Evolutionary conservation across 257 asterid genomes (phyloP).

Genomic region (Phtheirospermum japonicum): DNA sequence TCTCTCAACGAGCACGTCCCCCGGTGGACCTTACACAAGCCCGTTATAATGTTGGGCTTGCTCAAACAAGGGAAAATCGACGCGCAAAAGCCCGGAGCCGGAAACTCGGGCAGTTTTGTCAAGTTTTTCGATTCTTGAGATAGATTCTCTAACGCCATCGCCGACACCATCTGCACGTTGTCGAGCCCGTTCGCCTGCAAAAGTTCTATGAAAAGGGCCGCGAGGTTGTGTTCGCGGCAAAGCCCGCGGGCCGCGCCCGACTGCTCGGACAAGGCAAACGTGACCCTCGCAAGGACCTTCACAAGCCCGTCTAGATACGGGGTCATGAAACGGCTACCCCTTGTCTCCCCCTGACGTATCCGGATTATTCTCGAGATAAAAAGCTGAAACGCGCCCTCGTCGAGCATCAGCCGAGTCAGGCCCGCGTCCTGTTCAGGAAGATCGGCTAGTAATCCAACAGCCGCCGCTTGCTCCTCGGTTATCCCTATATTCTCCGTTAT

Average conservation of each 20-base stretch:
- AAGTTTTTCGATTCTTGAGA: conserved; percentile 69
- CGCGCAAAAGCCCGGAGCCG: conserved; percentile 54
- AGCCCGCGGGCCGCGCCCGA: conserved; percentile 51
- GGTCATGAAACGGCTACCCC: conserved; percentile 76
- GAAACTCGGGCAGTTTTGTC: conserved; percentile 62
- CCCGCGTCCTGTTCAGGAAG: conserved; percentile 84
- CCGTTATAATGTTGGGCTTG: conserved; percentile 55
- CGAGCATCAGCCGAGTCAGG: conserved; percentile 70
- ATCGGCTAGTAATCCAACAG: conserved; percentile 74
- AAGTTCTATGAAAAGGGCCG: conserved; percentile 68
- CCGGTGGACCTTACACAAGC: conserved; percentile 64
- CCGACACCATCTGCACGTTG: conserved; percentile 87
- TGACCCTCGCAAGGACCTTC: conserved; percentile 74
- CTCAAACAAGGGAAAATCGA: conserved; percentile 70
- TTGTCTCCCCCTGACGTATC: conserved; percentile 72
- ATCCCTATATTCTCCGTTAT: conserved; percentile 61
- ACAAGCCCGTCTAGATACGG: conserved; percentile 93
- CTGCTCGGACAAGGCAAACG: conserved; percentile 61
- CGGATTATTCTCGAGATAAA: conserved; percentile 52
- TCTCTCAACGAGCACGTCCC: conserved; percentile 76
- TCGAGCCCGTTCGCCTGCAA: conserved; percentile 83
- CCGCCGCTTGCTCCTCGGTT: conserved; percentile 91
- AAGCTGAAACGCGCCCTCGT: conserved; percentile 66
- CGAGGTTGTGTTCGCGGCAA: conserved; percentile 60
- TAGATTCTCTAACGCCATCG: conserved; percentile 84